Conservation (phyloP, 208 protist genomes). For the Spongospora subterranea region DNA sequence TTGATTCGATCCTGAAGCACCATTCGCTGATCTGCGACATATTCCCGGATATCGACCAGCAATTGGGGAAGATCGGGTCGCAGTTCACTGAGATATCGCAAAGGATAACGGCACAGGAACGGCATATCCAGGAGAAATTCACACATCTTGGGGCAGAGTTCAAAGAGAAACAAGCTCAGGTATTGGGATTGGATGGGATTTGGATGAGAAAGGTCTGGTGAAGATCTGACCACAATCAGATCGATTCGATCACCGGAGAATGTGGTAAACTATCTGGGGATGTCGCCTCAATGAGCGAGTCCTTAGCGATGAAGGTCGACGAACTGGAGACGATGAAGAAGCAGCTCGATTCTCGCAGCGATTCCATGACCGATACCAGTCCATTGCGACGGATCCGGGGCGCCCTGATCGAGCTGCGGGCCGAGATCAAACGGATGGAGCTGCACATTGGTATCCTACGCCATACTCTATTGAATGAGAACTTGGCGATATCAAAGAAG, state of each 20-base stretch:
- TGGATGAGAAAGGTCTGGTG: too few relatives aligned
- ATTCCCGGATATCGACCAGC: neutral
- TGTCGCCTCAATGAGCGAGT: neutral
- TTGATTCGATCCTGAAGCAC: constrained; percentile 46
- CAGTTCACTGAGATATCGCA: neutral
- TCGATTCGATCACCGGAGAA: neutral
- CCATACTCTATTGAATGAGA: too few relatives aligned
- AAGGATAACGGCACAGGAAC: neutral
- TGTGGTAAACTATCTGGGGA: neutral
- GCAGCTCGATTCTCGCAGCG: constrained; percentile 19
- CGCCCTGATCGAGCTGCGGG: constrained; percentile 9
- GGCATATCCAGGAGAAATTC: constrained; percentile 52
- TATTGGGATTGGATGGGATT: too few relatives aligned
- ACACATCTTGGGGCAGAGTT: constrained; percentile 17
- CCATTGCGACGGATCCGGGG: constrained; percentile 24
- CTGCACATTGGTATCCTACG: constrained; percentile 36
- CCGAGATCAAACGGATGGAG: neutral
- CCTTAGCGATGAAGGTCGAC: neutral
- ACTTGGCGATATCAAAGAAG: too few relatives aligned
- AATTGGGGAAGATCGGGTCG: constrained; percentile 13
- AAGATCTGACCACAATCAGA: too few relatives aligned
- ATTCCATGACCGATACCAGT: constrained; percentile 53
- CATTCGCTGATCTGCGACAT: neutral
- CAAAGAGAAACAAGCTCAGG: neutral
- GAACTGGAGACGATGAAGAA: constrained; percentile 1